Evolutionary conservation across 441 rosid species (phyloP), one percentile per base, ranked within the genome.

Genomic region (Gossypium gossypioides): DNA sequence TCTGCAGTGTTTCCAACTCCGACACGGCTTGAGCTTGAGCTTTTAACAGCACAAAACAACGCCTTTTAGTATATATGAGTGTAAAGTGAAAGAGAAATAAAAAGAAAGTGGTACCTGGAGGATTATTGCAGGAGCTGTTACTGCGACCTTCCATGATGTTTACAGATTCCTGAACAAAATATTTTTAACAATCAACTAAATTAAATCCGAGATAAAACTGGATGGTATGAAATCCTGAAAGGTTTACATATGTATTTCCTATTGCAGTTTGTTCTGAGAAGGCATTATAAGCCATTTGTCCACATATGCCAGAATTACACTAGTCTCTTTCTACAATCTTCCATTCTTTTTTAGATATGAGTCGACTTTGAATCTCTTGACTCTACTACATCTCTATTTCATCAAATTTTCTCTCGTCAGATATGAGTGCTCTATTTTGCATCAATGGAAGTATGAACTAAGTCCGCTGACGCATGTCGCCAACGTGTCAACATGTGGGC

Each of bases 141-240:
- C 55, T 57, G 18, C 56, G 9, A 6, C 73, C 71, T 32, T 78
- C 81, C 84, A 78, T 78, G 63, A 60, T 72, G 52, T 67, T 44
- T 51, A 34, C 59, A 44, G 71, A 57, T 72, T 67, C 56, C 70
- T 65, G 66, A 69, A 42, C 63, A 50, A 68, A 37, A 37, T 37
- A 7, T 37, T 37, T 37, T 37, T 7, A 37, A 6, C 42, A 37
- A 37, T 37, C 42, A 37, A 37, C 42, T 37, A 37, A 37, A 37
- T 37, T 37, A 37, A 7, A 37, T 37, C 42, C 42, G 7, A 37
- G 42, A 37, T 37, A 37, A 37, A 37, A 72, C 56, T 74, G 86
- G 1, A 51, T 15, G 18, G 2, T 15, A 6, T 2, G 1, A 51
- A 51, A 16, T 16, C 21, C 22, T 7, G 81, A 12, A 27, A 59